Evolutionary conservation across 2,329 filamentous ascomycete species (phyloP).

Genomic region (Didymella pomorum): DNA sequence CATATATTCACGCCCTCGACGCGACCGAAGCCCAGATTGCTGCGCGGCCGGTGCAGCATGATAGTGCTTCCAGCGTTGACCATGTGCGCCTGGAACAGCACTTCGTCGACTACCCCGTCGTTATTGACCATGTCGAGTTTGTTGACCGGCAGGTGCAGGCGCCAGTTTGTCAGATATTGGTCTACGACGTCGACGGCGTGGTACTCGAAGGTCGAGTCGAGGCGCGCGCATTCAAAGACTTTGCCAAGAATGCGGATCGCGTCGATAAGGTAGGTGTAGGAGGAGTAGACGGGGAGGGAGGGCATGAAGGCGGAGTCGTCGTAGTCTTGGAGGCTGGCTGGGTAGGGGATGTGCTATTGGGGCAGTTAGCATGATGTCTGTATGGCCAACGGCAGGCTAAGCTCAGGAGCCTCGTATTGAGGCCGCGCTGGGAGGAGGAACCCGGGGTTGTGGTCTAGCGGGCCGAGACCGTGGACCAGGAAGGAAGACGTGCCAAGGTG

Average conservation of each 20-base stretch:
- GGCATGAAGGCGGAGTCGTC: conserved; percentile 78
- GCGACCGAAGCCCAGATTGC: conserved; percentile 48
- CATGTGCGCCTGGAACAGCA: conserved; percentile 92
- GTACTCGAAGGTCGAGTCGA: conserved; percentile 50
- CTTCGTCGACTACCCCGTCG: conserved; percentile 76
- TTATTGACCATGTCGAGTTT: conserved; percentile 75
- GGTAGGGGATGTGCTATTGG: conserved; percentile 46
- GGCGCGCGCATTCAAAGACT: conserved; percentile 66
- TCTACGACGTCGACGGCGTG: conserved; percentile 64
- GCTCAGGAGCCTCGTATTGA: not conserved
- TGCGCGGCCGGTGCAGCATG: conserved; percentile 55
- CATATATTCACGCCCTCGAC: conserved; percentile 65
- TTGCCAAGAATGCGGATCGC: conserved; percentile 79
- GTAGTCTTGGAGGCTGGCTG: conserved; percentile 72
- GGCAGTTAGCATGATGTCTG: conserved; percentile 12
- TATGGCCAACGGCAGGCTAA: not conserved
- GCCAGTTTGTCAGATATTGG: conserved; percentile 75
- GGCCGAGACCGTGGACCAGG: conserved; percentile 8
- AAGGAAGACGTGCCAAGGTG: conserved; percentile 22
- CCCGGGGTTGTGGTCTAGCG: not conserved
- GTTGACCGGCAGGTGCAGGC: conserved; percentile 75
- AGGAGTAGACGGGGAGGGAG: conserved; percentile 77
- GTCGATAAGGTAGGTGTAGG: conserved; percentile 84
- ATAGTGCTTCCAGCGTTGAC: conserved; percentile 60
- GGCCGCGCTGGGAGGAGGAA: not conserved